These are phyloP conservation scores for Mrakia gelida DNA, from an alignment of 768 basidiomycete genomes.

Conservation along the genomic window DNA sequence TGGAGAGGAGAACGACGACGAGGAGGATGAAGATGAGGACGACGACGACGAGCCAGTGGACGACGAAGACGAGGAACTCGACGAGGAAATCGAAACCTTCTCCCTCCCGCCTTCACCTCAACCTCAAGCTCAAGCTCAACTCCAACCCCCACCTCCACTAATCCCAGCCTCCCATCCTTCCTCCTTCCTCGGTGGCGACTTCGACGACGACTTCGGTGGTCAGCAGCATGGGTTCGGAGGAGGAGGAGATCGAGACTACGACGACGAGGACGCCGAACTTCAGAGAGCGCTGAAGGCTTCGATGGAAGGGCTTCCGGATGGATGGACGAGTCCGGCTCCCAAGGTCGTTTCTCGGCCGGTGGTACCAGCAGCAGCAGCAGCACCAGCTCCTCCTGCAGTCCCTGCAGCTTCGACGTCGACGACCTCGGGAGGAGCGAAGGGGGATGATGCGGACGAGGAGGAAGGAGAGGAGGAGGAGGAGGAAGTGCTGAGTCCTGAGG, in stretches of 20 bases:
- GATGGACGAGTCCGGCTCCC: not conserved
- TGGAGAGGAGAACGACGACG: constrained; percentile 13
- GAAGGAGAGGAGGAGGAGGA: not conserved
- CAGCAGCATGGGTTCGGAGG: not conserved
- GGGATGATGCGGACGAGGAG: not conserved
- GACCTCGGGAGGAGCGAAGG: not conserved
- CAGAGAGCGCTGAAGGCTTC: not conserved
- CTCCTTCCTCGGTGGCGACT: not conserved
- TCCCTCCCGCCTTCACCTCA: not conserved
- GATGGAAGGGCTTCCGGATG: not conserved
- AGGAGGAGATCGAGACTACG: not conserved
- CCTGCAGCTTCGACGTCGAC: not conserved
- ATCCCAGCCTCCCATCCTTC: not conserved
- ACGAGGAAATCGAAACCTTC: not conserved
- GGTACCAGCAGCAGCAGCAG: not conserved
- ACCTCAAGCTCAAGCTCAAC: not conserved
- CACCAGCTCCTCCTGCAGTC: not conserved
- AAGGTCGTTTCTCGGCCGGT: not conserved
- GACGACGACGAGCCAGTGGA: constrained; percentile 19
- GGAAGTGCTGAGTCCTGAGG: constrained; percentile 7
- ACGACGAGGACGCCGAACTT: constrained; percentile 11
- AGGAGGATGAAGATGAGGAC: constrained; percentile 21
- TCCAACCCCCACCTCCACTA: not conserved
- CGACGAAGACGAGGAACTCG: constrained; percentile 2
- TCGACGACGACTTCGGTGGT: not conserved